Conservation (phyloP, 176 grass and related monocot species). For the Musa schizocarpa region DNA sequence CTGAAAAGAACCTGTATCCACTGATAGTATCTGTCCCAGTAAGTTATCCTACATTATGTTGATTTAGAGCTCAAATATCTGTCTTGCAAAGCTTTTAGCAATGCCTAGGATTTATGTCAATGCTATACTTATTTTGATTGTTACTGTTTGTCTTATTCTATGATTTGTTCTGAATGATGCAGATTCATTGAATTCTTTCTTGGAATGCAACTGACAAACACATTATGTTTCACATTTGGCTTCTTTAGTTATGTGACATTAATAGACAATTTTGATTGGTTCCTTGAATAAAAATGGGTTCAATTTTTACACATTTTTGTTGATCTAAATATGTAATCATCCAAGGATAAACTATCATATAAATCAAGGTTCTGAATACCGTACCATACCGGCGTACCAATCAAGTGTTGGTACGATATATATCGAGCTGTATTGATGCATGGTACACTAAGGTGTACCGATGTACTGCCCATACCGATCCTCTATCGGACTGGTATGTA, state of each 20-base stretch:
- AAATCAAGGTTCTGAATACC: no score
- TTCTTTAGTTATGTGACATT: no score
- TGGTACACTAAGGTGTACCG: no score
- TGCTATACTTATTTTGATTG: not conserved
- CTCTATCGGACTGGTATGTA: no score
- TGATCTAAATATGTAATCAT: not conserved
- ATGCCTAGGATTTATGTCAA: not conserved
- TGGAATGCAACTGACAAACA: not conserved
- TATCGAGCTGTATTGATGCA: no score
- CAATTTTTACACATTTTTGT: not conserved
- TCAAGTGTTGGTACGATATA: no score
- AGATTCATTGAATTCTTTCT: not conserved
- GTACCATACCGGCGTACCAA: no score
- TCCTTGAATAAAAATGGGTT: not conserved
- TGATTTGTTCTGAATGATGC: not conserved
- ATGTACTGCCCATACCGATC: no score
- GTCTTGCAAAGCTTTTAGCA: not conserved
- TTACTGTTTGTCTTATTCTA: not conserved
- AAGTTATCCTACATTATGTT: conserved; percentile 31
- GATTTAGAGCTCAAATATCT: not conserved
- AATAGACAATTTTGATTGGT: not conserved
- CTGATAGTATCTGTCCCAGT: conserved; percentile 88
- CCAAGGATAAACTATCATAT: no score
- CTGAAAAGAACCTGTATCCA: conserved; percentile 76
- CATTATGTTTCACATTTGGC: not conserved